A percentile compares a stretch with the other conserved stretches of the same genome.
These are phyloP conservation scores for Phaseolus lunatus DNA, from an alignment of 306 rosid genomes.

Conservation along the genomic window DNA sequence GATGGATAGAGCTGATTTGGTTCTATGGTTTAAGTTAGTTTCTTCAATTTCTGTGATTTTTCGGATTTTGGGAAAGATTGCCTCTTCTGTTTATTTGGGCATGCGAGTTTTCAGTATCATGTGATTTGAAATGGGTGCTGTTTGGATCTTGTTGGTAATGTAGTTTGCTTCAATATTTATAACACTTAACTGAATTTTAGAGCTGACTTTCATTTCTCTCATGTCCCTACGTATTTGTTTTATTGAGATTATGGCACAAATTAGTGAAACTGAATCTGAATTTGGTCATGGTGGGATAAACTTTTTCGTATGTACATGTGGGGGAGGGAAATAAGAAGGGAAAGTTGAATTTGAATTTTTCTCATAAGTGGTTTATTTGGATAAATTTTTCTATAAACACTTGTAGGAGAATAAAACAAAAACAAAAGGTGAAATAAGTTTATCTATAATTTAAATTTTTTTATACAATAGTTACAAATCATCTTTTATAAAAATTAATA, in stretches of 20 bases:
- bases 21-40: conserved; percentile 11
- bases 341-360: no score
- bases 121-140: conserved; percentile 20
- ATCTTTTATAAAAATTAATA: no score
- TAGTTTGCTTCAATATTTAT: background rate
- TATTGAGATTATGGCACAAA: background rate
- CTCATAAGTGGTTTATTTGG: no score
- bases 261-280: conserved; percentile 24
- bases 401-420: no score
- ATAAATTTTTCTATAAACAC: no score
- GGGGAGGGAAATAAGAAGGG: background rate
- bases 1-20: background rate
- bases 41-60: background rate
- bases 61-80: background rate
- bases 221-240: background rate
- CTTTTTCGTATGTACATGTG: background rate
- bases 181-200: background rate
- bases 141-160: background rate
- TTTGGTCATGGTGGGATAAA: background rate
- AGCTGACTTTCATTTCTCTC: background rate
- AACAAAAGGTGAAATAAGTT: background rate
- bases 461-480: no score
- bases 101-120: background rate
- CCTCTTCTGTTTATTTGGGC: background rate
- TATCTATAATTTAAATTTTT: background rate